Base-by-base conservation (phyloP, 441 rosid genomes). In the Erodium trifolium region DNA sequence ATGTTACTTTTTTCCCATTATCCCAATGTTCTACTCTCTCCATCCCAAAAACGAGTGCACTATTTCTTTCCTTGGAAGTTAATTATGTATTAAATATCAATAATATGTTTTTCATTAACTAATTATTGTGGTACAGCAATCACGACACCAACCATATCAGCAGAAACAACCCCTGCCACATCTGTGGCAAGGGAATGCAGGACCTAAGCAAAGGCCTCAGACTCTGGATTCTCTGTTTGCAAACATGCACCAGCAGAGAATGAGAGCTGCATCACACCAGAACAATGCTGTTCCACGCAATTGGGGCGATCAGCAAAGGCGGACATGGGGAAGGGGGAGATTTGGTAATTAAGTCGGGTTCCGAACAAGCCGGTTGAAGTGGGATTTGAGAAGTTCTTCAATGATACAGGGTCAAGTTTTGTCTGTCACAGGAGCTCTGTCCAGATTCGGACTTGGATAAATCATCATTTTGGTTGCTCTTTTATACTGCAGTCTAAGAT, bases 171-270 rank as follows among this genome's bases (percentile, higher is more conserved):
- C n/a, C 23, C 79, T 73, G 64, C 86, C 74, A 12, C 80, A 69
- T 18, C 76, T 73, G 18, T 78, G 70, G 5, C 84, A 77, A 71
- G 80, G 74, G 53, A 82, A 80, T 70, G 81, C 67, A 34, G 78
- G 72, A 43, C 65, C 80, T 17, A 82, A 72, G 63, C 88, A 82
- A 75, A 82, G 80, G 85, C 84, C 92, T 64, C 82, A 84, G 75
- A 90, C 98, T 16, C 82, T 92, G 73, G 98, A 92, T 73, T 90
- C 95, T 0, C 80, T 86, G 41, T 90, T 88, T 82, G 93, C 93
- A 29, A 82, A 73, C 78, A 84, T 90, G 91, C 88, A 83, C 82
- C 85, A 90, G 79, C 87, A 87, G 84, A 83, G 96, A 72, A 80
- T 78, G 88, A 84, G 67, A 80, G 79, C 68, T 45, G 65, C 77